Percentiles rank a stretch among this genome's conserved stretches.
Conservation (phyloP, 192 early-diverging fungal species). For the Bifiguratus adelaidae region DNA sequence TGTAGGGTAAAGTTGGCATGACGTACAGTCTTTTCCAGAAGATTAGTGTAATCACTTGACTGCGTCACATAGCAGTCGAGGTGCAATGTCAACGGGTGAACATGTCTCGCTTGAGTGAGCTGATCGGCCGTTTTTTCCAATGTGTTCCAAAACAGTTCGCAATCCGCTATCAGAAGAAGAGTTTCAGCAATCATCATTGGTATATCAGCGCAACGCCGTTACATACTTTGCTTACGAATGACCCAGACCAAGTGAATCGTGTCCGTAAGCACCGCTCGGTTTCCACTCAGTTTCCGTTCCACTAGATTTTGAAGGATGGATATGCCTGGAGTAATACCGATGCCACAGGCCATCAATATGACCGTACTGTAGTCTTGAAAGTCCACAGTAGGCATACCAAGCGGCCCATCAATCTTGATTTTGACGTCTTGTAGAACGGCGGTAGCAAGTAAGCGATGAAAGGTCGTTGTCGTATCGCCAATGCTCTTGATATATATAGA, state of each 20-base stretch:
- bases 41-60: neutral
- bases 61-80: neutral
- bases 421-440: neutral
- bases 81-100: slow-evolving; percentile 7
- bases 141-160: slow-evolving; percentile 9
- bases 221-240: slow-evolving; percentile 18
- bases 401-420: slow-evolving; percentile 25
- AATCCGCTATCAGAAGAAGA: slow-evolving; percentile 5
- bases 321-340: slow-evolving; percentile 29
- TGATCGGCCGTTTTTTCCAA: neutral
- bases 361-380: slow-evolving; percentile 16
- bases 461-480: too few species aligned
- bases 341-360: slow-evolving; percentile 15
- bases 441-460: too few species aligned
- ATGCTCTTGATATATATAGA: too few species aligned
- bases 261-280: slow-evolving; percentile 13
- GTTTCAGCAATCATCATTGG: slow-evolving; percentile 5
- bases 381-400: slow-evolving; percentile 19
- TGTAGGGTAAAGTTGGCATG: neutral
- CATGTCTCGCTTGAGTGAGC: slow-evolving; percentile 6
- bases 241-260: slow-evolving; percentile 27
- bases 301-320: slow-evolving; percentile 22
- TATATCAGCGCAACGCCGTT: neutral
- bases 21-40: neutral
- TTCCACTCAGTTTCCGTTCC: slow-evolving; percentile 12